A percentile compares a stretch with the other conserved stretches of the same genome.
Evolutionary conservation across 2,329 filamentous ascomycete species (phyloP).

Genomic region (Colletotrichum sp.): DNA sequence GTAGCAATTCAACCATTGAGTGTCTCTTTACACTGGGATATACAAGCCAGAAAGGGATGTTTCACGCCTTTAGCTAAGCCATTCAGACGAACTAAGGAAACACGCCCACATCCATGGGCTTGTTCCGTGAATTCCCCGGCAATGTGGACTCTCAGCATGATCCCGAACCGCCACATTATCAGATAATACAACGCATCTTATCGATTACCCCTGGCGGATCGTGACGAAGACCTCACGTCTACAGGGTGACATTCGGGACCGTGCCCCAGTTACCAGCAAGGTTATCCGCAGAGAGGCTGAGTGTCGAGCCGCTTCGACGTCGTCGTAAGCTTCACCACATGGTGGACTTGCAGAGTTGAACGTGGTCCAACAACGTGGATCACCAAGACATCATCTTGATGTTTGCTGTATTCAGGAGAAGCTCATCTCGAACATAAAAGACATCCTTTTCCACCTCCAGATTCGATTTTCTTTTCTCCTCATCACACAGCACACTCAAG

Average conservation of each 20-base stretch:
- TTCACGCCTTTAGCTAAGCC: background rate
- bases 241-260: background rate
- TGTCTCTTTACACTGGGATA: background rate
- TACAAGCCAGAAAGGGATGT: background rate
- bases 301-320: background rate
- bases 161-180: background rate
- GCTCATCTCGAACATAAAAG: background rate
- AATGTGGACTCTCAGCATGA: background rate
- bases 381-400: background rate
- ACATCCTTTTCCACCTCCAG: background rate
- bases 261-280: background rate
- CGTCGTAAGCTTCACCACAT: background rate
- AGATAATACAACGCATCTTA: background rate
- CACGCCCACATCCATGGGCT: background rate
- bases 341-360: background rate
- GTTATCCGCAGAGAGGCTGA: background rate
- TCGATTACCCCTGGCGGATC: background rate
- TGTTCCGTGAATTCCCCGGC: background rate
- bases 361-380: background rate
- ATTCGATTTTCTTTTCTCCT: background rate
- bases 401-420: background rate
- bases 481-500: background rate
- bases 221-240: background rate
- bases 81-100: background rate
- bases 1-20: background rate